Base-by-base conservation (phyloP, 2,329 filamentous ascomycete genomes). In the Annulohypoxylon truncatum region DNA sequence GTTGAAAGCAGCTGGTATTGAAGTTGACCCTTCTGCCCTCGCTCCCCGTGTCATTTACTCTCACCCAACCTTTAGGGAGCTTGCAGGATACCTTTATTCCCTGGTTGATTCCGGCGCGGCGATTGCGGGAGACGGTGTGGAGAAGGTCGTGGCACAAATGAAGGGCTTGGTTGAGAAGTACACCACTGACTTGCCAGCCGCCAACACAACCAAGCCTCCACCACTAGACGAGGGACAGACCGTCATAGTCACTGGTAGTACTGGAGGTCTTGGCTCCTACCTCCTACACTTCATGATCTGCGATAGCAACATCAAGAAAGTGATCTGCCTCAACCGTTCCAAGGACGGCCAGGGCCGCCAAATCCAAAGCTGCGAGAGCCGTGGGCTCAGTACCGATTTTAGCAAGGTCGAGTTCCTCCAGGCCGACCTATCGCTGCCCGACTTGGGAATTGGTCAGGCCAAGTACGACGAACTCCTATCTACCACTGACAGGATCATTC, bases 251-350 rank as follows among this genome's bases (percentile, higher is more conserved):
- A 85, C 82, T 0, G 84, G 82, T 9, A 82, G 79, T 7, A 85
- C 83, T 0, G 83, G 83, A 8, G 81, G 79, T 0, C 69, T 85
- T 13, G 83, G 83, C 1, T 80, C 77, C 1, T 84, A 84, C 68
- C 69, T 85, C 6, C 76, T 85, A 5, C 69, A 82, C 55, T 61
- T 72, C 4, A 71, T 83, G 1, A 64, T 79, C 3, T 51, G 53
- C 5, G 70, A 75, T 13, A 70, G 77, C 0, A 64, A 71, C 2
- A 77, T 84, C 8, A 71, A 72, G 12, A 82, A 79, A 61, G 73
- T 85, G 18, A 78, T 82, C 60, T 84, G 82, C 62, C 77, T 86
- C n/a, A 85, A 86, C 71, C 79, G 84, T n/a, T 77, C 77, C 10
- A 72, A 72, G 1, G 80, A 84, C 31, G 79, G 79, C 2, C 76